Percentiles rank a stretch among this genome's conserved stretches.
Evolutionary conservation across 306 rosid species (phyloP).

Genomic region (Rosa rugosa): DNA sequence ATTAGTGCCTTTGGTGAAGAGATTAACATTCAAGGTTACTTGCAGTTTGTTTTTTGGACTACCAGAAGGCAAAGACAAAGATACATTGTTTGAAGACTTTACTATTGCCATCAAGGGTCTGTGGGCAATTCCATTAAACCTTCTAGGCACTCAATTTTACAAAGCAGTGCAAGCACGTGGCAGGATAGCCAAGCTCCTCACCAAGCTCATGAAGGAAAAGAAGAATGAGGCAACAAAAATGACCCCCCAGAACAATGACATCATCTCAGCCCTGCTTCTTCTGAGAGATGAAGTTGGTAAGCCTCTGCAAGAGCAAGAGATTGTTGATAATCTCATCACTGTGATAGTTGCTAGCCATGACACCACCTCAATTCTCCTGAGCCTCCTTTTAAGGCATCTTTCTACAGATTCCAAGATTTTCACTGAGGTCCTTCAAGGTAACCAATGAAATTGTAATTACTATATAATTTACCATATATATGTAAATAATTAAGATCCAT

Average conservation of each 20-base stretch:
- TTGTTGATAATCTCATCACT: constrained; percentile 13
- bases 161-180: constrained; percentile 13
- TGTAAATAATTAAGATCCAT: neutral
- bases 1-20: constrained; percentile 6
- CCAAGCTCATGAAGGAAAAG: neutral
- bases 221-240: neutral
- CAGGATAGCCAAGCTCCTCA: constrained; percentile 1
- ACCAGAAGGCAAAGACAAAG: constrained; percentile 8
- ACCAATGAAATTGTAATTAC: neutral
- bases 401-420: constrained; percentile 3
- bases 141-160: constrained; percentile 17
- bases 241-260: neutral
- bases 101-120: neutral
- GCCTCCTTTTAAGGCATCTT: constrained; percentile 6
- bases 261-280: neutral
- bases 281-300: constrained; percentile 18
- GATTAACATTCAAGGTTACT: constrained; percentile 13
- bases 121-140: constrained; percentile 10
- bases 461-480: neutral
- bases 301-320: constrained; percentile 13
- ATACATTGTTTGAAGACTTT: constrained; percentile 12
- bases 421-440: constrained; percentile 17
- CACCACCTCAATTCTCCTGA: constrained; percentile 19
- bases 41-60: constrained; percentile 15
- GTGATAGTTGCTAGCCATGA: constrained; percentile 16